phyloP scores from a whole-genome alignment of 1,284 basidiomycete genomes.

The Athelia sp. region DNA sequence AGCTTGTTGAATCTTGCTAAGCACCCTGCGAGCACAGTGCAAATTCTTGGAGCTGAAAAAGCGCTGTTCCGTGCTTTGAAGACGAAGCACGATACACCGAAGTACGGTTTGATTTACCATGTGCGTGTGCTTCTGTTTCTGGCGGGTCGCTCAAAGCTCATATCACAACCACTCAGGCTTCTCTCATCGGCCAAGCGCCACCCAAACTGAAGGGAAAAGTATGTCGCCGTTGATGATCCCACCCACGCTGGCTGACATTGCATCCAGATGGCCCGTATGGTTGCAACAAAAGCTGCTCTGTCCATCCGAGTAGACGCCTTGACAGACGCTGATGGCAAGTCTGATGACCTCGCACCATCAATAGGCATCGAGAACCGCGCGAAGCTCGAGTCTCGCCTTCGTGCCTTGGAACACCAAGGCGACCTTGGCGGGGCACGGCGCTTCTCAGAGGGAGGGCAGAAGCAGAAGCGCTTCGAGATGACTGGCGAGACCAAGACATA shows the following conservation, averaged over 20 bases:
- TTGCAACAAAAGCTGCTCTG: constrained; percentile 94
- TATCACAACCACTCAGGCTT: constrained; percentile 50
- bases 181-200: constrained; percentile 94
- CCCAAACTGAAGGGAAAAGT: constrained; percentile 98
- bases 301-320: constrained; percentile 97
- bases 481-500: constrained; percentile 73
- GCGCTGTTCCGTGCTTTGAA: constrained; percentile 97
- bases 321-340: constrained; percentile 89
- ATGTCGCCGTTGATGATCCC: constrained; percentile 10
- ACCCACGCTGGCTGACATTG: constrained; percentile 4
- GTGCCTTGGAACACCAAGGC: constrained; percentile 80
- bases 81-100: constrained; percentile 98
- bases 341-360: constrained; percentile 73
- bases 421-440: constrained; percentile 66
- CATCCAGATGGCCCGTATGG: constrained; percentile 95
- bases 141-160: constrained; percentile 3
- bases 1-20: constrained; percentile 93
- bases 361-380: constrained; percentile 91
- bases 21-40: constrained; percentile 96
- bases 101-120: constrained; percentile 97
- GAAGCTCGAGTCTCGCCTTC: constrained; percentile 92
- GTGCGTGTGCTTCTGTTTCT: constrained; percentile 35
- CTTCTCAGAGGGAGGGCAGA: constrained; percentile 57
- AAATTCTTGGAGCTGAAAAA: constrained; percentile 98
- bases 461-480: constrained; percentile 79